Percentiles rank a stretch among this genome's conserved stretches.
These are phyloP conservation scores for Citrus hindsii DNA, from an alignment of 345 rosid species.

Conservation along the genomic window DNA sequence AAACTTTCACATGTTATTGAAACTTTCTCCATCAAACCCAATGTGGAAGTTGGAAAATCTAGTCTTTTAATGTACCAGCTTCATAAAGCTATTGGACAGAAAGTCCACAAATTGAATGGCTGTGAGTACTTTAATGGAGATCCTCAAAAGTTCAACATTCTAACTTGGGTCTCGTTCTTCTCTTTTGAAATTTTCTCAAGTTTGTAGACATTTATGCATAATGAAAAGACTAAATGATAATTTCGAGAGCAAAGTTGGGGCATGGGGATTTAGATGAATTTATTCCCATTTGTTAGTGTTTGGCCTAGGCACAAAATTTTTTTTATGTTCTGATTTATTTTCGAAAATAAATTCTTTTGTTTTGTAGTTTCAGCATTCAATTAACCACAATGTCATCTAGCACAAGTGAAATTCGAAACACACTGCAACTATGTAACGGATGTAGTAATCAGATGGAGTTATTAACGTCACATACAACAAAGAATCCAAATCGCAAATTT, in stretches of 20 bases:
- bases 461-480: too few relatives aligned
- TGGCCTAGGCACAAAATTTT: too few relatives aligned
- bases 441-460: too few relatives aligned
- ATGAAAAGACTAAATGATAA: not conserved
- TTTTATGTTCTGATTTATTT: too few relatives aligned
- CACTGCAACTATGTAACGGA: rapidly evolving
- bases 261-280: too few relatives aligned
- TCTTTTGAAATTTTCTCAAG: not conserved
- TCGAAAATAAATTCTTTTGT: too few relatives aligned
- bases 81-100: not conserved
- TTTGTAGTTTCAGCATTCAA: too few relatives aligned
- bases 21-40: not conserved
- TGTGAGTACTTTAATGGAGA: not conserved
- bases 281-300: too few relatives aligned
- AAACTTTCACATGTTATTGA: not conserved
- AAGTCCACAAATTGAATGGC: not conserved
- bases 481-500: too few relatives aligned
- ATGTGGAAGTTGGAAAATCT: not conserved
- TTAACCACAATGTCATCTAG: too few relatives aligned
- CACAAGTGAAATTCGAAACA: too few relatives aligned
- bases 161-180: not conserved
- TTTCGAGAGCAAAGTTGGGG: too few relatives aligned
- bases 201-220: not conserved
- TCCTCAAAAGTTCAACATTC: not conserved
- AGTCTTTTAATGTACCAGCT: not conserved